phyloP scores from a whole-genome alignment of 1,284 basidiomycete genomes.

The Pseudozyma tsukubaensis region DNA sequence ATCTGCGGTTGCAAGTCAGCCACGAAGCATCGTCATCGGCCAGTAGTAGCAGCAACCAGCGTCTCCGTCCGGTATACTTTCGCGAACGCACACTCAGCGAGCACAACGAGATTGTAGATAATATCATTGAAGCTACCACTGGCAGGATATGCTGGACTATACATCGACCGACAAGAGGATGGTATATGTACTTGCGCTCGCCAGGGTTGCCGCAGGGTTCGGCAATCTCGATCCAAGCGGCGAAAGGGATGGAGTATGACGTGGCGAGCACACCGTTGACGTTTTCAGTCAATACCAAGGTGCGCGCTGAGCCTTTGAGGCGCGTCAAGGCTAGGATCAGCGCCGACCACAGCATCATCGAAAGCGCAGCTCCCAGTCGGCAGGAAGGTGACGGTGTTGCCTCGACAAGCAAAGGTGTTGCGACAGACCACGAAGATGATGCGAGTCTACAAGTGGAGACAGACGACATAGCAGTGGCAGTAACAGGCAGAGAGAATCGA shows the following conservation, averaged over 20 bases:
- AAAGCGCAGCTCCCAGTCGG: neutral
- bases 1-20: conserved; percentile 46
- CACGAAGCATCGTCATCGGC: conserved; percentile 24
- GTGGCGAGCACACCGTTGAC: conserved; percentile 42
- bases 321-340: conserved; percentile 8
- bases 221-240: conserved; percentile 49
- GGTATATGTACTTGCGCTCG: conserved; percentile 58
- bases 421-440: neutral
- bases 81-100: conserved; percentile 46
- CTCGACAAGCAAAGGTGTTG: neutral
- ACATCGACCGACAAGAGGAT: conserved; percentile 56
- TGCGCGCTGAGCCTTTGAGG: conserved; percentile 11
- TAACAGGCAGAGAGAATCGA: conserved; percentile 30
- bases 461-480: conserved; percentile 31
- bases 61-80: conserved; percentile 46
- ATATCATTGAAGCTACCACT: conserved; percentile 45
- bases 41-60: conserved; percentile 15
- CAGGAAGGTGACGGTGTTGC: too few relatives aligned
- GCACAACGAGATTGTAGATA: conserved; percentile 59
- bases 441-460: conserved; percentile 1
- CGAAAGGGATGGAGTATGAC: conserved; percentile 17
- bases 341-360: neutral
- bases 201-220: conserved; percentile 47
- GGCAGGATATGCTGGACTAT: conserved; percentile 51
- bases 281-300: conserved; percentile 39